Evolutionary conservation across 2,329 filamentous ascomycete species (phyloP), one percentile per base, ranked within the genome.

Genomic region (Graphilbum ipis-grandicollis): DNA sequence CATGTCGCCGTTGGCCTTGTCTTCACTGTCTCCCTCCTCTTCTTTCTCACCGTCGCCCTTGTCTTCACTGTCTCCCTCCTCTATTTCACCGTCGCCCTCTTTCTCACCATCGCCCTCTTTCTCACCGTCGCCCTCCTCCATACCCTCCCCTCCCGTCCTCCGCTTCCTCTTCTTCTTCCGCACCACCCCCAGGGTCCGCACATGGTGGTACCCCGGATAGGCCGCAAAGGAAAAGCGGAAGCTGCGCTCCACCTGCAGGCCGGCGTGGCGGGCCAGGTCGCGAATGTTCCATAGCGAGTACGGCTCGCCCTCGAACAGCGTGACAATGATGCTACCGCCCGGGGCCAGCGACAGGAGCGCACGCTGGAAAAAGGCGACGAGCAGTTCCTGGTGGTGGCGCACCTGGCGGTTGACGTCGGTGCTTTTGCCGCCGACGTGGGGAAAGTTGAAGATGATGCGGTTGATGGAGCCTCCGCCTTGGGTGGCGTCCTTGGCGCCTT

Each of bases 391-490:
- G 59, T 98, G 96, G 54, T 82, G 74, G 39, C 90, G 75, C 13
- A 94, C 85, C 58, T 98, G 90, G 26, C 90, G 69, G 60, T 94
- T 94, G 39, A 94, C 79, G 59, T 96, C 86, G 47, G 79, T 96
- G 45, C 74, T 80, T 49, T 92, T 77, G 33, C 90, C 90, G 44
- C 90, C 90, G 4, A 92, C 80, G 60, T 98, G 90, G 26, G 90
- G 90, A 56, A 98, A 98, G 64, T 94, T 93, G 71, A 96, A 98
- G 46, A 88, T 66, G 43, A 96, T 77, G 39, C 74, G 69, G 54
- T 93, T 76, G 65, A 79, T 86, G 4, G 62, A 56, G 4, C 48
- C 39, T 47, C 49, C 6, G 17, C n/a, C 39, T 40, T 5, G 18
- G 31, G 7, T 9, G 19, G n/a, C 22, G 33, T 7, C 31, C 31